phyloP scores from a whole-genome alignment of 2,329 filamentous ascomycete genomes.

The Orbilia quercus region DNA sequence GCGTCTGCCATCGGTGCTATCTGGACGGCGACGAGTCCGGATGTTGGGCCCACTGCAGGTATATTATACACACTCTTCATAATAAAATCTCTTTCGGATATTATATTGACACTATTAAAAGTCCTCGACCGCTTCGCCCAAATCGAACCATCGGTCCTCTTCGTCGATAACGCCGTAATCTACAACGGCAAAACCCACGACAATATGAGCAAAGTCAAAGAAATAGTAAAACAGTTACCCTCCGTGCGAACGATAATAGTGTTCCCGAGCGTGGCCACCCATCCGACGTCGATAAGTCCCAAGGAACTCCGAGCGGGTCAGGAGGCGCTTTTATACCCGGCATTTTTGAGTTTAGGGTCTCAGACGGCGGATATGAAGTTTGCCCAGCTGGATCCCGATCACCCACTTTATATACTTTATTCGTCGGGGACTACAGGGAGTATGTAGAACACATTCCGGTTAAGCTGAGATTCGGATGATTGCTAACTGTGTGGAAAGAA shows the following conservation, averaged over 20 bases:
- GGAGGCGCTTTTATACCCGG: constrained; percentile 57
- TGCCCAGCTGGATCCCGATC: constrained; percentile 81
- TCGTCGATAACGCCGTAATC: constrained; percentile 85
- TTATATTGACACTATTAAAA: background rate
- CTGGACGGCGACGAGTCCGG: constrained; percentile 90
- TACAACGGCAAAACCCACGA: constrained; percentile 93
- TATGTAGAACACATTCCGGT: constrained; percentile 22
- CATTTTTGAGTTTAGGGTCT: constrained; percentile 63
- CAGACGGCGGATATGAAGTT: constrained; percentile 68
- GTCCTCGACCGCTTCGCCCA: constrained; percentile 88
- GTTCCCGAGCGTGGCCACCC: constrained; percentile 72
- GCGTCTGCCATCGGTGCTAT: constrained; percentile 84
- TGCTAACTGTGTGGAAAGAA: constrained; percentile 63
- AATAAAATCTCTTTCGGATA: too few relatives aligned
- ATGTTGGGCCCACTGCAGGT: constrained; percentile 50
- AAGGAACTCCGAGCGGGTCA: constrained; percentile 46
- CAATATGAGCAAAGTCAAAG: constrained; percentile 80
- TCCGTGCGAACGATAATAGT: constrained; percentile 78
- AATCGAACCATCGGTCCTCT: constrained; percentile 83
- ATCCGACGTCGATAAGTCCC: constrained; percentile 56
- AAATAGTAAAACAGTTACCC: constrained; percentile 76
- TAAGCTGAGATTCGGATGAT: background rate
- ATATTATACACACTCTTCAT: too few relatives aligned
- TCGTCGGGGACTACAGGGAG: constrained; percentile 86
- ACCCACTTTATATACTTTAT: constrained; percentile 93